Conservation (phyloP, 2,329 filamentous ascomycete species). For the Chrysosporium queenslandicum region DNA sequence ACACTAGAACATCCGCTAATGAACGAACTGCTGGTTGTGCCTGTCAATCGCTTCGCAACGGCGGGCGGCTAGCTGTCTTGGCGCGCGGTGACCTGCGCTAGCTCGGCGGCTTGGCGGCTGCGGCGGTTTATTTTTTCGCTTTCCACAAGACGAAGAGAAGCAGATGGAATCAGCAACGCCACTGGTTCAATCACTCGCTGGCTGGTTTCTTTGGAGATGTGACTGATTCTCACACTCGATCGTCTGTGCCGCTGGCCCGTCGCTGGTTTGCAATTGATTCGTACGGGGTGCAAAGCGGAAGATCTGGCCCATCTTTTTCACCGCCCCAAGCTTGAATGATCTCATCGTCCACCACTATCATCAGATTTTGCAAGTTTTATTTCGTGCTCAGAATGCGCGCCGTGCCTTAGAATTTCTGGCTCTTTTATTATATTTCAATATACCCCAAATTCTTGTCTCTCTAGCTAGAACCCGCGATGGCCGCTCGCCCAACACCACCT, state of each 20-base stretch:
- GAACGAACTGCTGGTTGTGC: too few relatives aligned
- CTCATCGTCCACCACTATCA: background rate
- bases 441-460: too few relatives aligned
- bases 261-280: background rate
- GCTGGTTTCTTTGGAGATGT: background rate
- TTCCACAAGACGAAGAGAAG: background rate
- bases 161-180: background rate
- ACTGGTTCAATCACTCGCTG: background rate
- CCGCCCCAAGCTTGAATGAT: background rate
- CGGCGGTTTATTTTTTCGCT: conserved; percentile 1
- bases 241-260: background rate
- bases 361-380: background rate
- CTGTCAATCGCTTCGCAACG: too few relatives aligned
- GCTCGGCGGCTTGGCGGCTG: background rate
- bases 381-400: background rate
- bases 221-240: background rate
- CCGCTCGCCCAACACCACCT: background rate
- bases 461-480: too few relatives aligned
- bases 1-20: too few relatives aligned
- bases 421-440: background rate
- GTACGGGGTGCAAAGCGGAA: background rate
- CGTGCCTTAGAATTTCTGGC: background rate
- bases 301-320: background rate
- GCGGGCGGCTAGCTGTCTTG: background rate
- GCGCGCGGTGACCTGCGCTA: background rate